Evolutionary conservation across 2,329 filamentous ascomycete genomes (phyloP), one percentile per base, ranked within the genome.

Genomic region (Xylaria sp.): DNA sequence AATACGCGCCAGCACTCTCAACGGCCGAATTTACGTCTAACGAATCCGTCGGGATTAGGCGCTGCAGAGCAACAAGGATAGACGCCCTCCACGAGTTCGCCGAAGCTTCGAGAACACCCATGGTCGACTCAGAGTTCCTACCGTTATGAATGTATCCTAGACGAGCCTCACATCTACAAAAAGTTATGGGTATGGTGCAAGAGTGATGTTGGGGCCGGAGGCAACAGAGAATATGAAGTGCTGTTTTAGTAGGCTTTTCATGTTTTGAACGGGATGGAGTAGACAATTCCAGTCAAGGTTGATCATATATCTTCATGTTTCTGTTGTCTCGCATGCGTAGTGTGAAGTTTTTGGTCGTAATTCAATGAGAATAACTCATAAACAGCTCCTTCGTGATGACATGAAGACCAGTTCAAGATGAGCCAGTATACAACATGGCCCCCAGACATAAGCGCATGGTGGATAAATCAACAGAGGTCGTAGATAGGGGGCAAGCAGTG

Each of bases 111-210:
- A 77, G 76, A 77, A 78, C 77, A 76, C 46, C 77, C 75, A 77
- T 76, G 75, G 74, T 74, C 72, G 74, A 75, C 75, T 76, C 76
- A 74, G 75, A 77, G 74, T 74, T 76, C 75, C 73, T 71, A 72
- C 73, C 76, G 78, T 76, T 77, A 77, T 75, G 79, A 78, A 75
- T 77, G 76, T 79, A 78, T 79, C 76, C 75, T 76, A 75, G 76
- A 78, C 79, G 78, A 79, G 79, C 81, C 79, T 83, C 80, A 76
- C 81, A 81, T 83, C 80, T 83, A 61, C 60, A 53, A 74, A 84
- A 85, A 82, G 78, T 82, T 82, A 80, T 83, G 81, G 78, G 78
- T 73, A 78, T 80, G 81, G 79, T 83, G 78, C n/a, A 78, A 79
- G 77, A 79, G 78, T 78, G 79, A 60, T 62, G 61, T 44, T 80